Evolutionary conservation across 805 yeast genomes (phyloP).

Genomic region (Lipomyces orientalis): DNA sequence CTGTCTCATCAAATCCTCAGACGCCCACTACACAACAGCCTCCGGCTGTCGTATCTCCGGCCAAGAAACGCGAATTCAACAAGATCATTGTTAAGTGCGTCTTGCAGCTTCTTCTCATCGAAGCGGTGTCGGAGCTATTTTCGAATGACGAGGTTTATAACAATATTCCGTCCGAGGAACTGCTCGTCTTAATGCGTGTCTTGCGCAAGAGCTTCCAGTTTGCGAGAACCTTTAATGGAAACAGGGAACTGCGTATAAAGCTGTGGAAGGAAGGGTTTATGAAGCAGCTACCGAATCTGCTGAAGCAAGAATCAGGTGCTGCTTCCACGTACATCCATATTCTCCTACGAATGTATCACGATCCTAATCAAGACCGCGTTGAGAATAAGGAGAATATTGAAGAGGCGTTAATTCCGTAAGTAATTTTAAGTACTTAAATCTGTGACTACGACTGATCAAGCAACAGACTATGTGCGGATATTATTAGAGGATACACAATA

Average conservation of each 20-base stretch:
- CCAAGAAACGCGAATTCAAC: conserved; percentile 59
- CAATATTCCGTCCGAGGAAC: conserved; percentile 67
- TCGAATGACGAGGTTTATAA: conserved; percentile 66
- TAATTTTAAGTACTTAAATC: background rate
- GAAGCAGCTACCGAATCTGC: conserved; percentile 86
- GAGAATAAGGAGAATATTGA: conserved; percentile 59
- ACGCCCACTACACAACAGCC: background rate
- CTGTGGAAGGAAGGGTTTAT: conserved; percentile 91
- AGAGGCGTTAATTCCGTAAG: conserved; percentile 51
- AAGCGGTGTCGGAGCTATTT: conserved; percentile 80
- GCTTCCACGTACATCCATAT: conserved; percentile 85
- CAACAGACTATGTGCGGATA: conserved; percentile 61
- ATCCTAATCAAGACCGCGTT: conserved; percentile 56
- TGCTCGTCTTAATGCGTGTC: conserved; percentile 63
- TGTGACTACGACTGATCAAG: conserved; percentile 7
- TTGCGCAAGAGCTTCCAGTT: conserved; percentile 76
- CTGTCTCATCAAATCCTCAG: conserved; percentile 1
- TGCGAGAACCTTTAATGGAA: conserved; percentile 85
- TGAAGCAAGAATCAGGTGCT: conserved; percentile 89
- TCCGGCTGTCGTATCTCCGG: conserved; percentile 39
- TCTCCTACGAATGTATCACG: conserved; percentile 78
- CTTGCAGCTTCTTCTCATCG: conserved; percentile 85
- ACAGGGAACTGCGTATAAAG: conserved; percentile 83
- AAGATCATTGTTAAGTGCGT: conserved; percentile 91
- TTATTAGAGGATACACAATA: conserved; percentile 70